Evolutionary conservation across 768 basidiomycete species (phyloP).

Genomic region (Leccinum uliginosum): DNA sequence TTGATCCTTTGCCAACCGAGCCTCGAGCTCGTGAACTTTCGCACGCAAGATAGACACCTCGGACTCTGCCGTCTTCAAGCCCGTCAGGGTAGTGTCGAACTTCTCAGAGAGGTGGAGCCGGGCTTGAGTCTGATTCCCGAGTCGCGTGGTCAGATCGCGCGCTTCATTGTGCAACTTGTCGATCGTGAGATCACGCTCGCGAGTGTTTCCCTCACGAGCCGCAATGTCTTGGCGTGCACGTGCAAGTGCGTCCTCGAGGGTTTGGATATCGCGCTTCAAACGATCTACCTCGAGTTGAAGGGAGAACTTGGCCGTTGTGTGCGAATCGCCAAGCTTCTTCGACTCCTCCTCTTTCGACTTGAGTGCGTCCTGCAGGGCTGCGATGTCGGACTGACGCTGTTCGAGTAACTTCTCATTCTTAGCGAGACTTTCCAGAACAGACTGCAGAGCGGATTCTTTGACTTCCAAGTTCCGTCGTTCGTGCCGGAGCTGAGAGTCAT

Average conservation of each 20-base stretch:
- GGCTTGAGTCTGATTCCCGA: constrained; percentile 85
- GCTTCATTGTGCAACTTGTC: constrained; percentile 78
- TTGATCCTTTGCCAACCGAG: constrained; percentile 77
- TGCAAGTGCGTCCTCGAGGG: constrained; percentile 73
- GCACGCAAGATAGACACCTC: constrained; percentile 60
- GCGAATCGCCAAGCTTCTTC: constrained; percentile 77
- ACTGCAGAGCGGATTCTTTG: constrained; percentile 65
- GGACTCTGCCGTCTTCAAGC: constrained; percentile 59
- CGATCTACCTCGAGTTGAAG: constrained; percentile 88
- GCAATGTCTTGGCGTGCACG: constrained; percentile 67
- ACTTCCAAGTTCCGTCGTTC: constrained; percentile 64
- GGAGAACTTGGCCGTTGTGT: constrained; percentile 78
- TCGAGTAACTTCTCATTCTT: constrained; percentile 59
- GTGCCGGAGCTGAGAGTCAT: constrained; percentile 55
- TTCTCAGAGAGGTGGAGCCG: constrained; percentile 84
- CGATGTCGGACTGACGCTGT: constrained; percentile 73
- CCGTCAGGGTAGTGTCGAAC: constrained; percentile 66
- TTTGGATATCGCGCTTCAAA: constrained; percentile 76
- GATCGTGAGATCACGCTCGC: constrained; percentile 68
- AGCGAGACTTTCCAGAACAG: constrained; percentile 57
- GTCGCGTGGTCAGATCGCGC: constrained; percentile 71
- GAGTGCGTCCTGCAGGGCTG: constrained; percentile 68
- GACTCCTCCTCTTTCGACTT: constrained; percentile 69
- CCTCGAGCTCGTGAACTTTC: constrained; percentile 72
- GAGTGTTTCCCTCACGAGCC: constrained; percentile 56